Base-by-base conservation (phyloP, 1,139 yeast species). In the Geotrichum aggregatum region DNA sequence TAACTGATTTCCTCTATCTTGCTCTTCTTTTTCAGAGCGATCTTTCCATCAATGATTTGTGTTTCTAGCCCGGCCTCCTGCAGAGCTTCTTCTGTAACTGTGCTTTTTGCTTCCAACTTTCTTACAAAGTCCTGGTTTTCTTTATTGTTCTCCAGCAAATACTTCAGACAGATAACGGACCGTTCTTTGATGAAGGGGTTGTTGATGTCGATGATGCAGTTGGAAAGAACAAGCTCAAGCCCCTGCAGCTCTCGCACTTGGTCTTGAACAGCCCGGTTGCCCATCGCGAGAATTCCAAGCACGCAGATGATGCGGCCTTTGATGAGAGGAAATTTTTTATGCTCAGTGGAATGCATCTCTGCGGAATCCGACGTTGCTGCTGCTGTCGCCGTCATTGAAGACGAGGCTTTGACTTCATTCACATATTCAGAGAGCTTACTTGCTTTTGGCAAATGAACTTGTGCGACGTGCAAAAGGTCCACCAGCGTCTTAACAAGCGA, bases 141-240 rank as follows among this genome's bases (percentile, higher is more conserved):
- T 1, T 62, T 61, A 62, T 92, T 92, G 18, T 76, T 73, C 30
- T 79, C 77, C 22, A 92, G 69, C 31, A 89, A 67, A 56, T 82
- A 83, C 59, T 84, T 79, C 43, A 92, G 67, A 61, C 96, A 87
- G 11, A 91, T 69, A 33, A 92, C 85, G 1, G 96, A 79, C 56
- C 94, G 73, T 64, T 92, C 98, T 58, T 87, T 85, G 55, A 92
- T 84, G 63, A 33, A 89, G 0, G 98, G 98, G 62, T 92, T 94
- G 63, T 85, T 82, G 48, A 82, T 84, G 66, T 92, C 98, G 46
- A 92, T 83, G 39, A 84, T 78, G 69, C 97, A 89, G 60, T 83
- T 86, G 1, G 94, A 86, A 24, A 92, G 71, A 0, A 91, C 75
- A 19, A 87, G 68, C 52, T 82, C 85, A 8, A 92, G 67, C 0